Base-by-base conservation (phyloP, 2,329 filamentous ascomycete genomes). In the Coccinonectria pachysandricola region DNA sequence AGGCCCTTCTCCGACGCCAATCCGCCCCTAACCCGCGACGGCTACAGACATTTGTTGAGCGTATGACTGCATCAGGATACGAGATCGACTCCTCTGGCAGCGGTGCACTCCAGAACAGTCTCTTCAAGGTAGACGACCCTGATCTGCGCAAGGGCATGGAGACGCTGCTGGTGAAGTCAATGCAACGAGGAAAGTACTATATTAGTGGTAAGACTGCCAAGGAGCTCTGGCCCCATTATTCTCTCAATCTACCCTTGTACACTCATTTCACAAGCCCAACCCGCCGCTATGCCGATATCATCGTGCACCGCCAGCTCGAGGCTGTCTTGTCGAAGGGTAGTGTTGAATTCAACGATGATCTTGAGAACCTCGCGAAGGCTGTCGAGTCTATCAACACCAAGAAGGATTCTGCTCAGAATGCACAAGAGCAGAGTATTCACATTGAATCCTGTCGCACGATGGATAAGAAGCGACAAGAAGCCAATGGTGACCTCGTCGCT, bases 141-240 rank as follows among this genome's bases (percentile, higher is more conserved):
- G 85, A 93, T 41, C 66, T 95, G 37, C 82, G 91, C 48, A 94
- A 93, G 74, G 91, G 91, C 37, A 94, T 98, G 83, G 91, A 98
- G 66, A 95, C 88, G 3, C 64, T 96, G 15, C 67, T 96, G 17
- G 69, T 94, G 54, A 98, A 98, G 65, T 79, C 86, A 19, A 94
- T 96, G 86, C 80, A 83, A 46, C 82, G 88, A 36, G 91, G 87
- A 49, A 96, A 95, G 58, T 98, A 98, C 63, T 92, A 77, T 49
- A 79, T 96, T 43, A 71, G 80, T 28, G 75, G 82, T 49, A 92
- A 85, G 64, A 75, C 80, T 17, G 60, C 73, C 21, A 78, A 82
- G 55, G 79, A 84, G 36, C 66, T 87, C 39, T 79, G 82, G 60
- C 74, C 81, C 35, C 88, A 98, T 59, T 98, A 92, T 56, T 79